Evolutionary conservation across 2,329 filamentous ascomycete genomes (phyloP), one percentile per base, ranked within the genome.

Genomic region (Coniochaeta prunicola): DNA sequence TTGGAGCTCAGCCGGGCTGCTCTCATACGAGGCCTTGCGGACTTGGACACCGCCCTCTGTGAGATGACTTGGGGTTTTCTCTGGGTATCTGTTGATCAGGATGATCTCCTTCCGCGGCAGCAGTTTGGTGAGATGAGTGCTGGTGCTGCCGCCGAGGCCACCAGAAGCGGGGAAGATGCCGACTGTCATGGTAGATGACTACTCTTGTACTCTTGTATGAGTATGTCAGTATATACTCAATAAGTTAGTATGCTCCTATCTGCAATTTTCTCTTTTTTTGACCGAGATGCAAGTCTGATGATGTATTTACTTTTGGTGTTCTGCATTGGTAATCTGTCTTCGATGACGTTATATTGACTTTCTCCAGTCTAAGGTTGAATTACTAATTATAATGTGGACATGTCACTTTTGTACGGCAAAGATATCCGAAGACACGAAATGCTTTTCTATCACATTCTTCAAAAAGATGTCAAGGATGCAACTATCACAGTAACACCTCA

Each of bases 81-180:
- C 71, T 0, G 77, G 75, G 21, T 71, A 68, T 34, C 79, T 75
- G 21, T 74, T 76, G 62, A 81, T 75, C 36, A 82, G 73, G 61
- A 80, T 67, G 62, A 85, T 66, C 53, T 77, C 69, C 24, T 75
- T 68, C 57, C 74, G 65, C n/a, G 76, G 73, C 26, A 79, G 68
- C 4, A 72, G 71, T 13, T 71, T 65, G 1, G 78, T 69, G 6
- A 85, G 73, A 61, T 82, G 78, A 31, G 71, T 70, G 66, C 80
- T 71, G 31, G 80, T 80, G 64, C 78, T 80, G 57, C 71, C 69
- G 61, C 79, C 82, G 1, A 85, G 75, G 34, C 73, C 79, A 40
- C 82, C 82, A 0, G 81, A 76, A 21, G 78, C 79, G 30, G 80
- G 80, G 64, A 80, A 79, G 58, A 80, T 73, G 59, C 76, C 77